phyloP scores from a whole-genome alignment of 1,139 yeast genomes.

The Wickerhamomyces sp. region DNA sequence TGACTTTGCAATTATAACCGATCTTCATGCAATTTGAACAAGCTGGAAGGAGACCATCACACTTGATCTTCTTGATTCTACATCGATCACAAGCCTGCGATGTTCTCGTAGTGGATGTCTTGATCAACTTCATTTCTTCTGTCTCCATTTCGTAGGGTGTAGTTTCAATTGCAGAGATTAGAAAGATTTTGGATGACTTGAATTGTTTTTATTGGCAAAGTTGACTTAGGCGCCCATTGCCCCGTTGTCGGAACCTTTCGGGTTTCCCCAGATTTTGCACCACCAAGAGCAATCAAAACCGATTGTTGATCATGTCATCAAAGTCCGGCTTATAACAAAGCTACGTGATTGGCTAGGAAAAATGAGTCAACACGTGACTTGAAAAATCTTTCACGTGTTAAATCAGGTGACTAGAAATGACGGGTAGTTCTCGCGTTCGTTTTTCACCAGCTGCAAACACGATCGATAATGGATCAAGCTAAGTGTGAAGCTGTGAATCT shows the following conservation, averaged over 20 bases:
- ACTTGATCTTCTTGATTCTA: conserved; percentile 67
- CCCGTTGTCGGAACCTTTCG: not conserved
- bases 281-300: conserved; percentile 1
- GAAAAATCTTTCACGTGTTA: too few species aligned
- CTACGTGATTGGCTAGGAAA: too few species aligned
- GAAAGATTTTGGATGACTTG: not conserved
- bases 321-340: too few species aligned
- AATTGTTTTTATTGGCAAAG: not conserved
- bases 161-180: too few species aligned
- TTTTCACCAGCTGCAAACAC: too few species aligned
- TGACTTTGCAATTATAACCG: conserved; percentile 63
- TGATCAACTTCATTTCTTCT: conserved; percentile 17
- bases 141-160: not conserved
- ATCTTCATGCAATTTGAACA: conserved; percentile 63
- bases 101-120: conserved; percentile 35
- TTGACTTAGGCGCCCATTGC: not conserved
- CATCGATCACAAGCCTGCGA: conserved; percentile 83
- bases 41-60: conserved; percentile 64
- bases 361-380: too few species aligned
- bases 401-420: too few species aligned
- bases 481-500: too few species aligned
- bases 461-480: too few species aligned
- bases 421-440: too few species aligned
- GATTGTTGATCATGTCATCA: not conserved
- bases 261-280: conserved; percentile 10